Conservation (phyloP, 768 basidiomycete genomes). For the Boletus fagicola region DNA sequence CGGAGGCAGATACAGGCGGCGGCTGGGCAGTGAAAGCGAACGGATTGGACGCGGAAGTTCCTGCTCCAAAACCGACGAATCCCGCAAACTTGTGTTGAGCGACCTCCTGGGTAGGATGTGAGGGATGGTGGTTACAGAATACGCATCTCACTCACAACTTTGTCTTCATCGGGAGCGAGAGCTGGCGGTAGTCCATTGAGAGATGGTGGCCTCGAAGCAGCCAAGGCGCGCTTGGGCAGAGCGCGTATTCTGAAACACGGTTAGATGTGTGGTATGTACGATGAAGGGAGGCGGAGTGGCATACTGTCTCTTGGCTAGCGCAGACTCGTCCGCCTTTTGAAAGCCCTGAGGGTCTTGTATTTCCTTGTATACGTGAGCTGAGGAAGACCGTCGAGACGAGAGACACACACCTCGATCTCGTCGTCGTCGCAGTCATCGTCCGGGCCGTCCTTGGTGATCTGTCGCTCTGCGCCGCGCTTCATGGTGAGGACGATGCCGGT, state of each 20-base stretch:
- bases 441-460: conserved; percentile 58
- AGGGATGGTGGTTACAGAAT: conserved; percentile 13
- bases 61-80: conserved; percentile 52
- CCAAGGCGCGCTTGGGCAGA: conserved; percentile 52
- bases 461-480: conserved; percentile 76
- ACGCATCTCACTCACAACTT: conserved; percentile 26
- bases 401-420: conserved; percentile 32
- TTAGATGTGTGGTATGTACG: conserved; percentile 8
- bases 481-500: conserved; percentile 34
- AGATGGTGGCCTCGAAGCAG: conserved; percentile 21
- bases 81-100: conserved; percentile 46
- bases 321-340: conserved; percentile 57
- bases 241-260: conserved; percentile 53
- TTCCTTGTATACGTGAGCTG: conserved; percentile 37
- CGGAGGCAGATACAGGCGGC: conserved; percentile 13
- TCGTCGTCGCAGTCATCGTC: conserved; percentile 42
- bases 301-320: conserved; percentile 57
- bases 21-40: conserved; percentile 42
- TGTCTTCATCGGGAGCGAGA: conserved; percentile 22
- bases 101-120: conserved; percentile 21
- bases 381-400: background rate
- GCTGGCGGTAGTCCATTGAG: conserved; percentile 28
- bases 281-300: conserved; percentile 23
- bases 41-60: conserved; percentile 29
- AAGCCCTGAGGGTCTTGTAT: conserved; percentile 43